Evolutionary conservation across 352 stramenopile species (phyloP).

Genomic region (Poterioochromonas sp.): DNA sequence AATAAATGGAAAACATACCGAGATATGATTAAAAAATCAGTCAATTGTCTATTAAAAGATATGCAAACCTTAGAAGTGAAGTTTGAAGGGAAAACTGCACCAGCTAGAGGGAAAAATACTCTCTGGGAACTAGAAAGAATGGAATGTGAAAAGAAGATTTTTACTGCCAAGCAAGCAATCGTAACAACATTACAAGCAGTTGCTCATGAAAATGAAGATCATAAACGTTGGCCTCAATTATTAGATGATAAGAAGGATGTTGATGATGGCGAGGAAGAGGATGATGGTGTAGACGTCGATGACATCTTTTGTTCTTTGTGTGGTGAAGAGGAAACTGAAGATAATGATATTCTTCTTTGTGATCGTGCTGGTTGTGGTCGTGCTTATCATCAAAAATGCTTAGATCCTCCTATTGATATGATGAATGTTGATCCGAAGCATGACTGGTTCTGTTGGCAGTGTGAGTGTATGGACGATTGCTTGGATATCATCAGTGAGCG

Average conservation of each 20-base stretch:
- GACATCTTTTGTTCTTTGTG: constrained; percentile 5
- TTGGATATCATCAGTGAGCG: constrained; percentile 13
- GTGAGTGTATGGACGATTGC: constrained; percentile 27
- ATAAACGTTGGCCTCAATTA: background rate
- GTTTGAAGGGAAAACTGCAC: background rate
- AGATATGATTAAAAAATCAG: background rate
- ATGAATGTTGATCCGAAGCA: background rate
- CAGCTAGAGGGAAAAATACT: background rate
- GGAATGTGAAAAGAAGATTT: background rate
- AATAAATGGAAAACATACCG: background rate
- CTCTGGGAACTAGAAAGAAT: background rate
- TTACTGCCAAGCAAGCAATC: background rate
- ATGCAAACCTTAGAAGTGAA: background rate
- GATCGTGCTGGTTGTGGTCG: background rate
- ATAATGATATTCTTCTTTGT: constrained; percentile 30
- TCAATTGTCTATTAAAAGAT: background rate
- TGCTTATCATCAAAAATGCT: constrained; percentile 28
- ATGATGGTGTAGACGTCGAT: background rate
- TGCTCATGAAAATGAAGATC: background rate
- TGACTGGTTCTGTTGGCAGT: constrained; percentile 33
- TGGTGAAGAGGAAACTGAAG: background rate
- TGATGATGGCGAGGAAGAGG: background rate
- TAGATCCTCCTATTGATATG: background rate
- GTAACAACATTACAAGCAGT: background rate
- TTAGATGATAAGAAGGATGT: background rate